Conservation (phyloP, 202 grass and related monocot species). For the Schoenoplectus tabernaemontani region DNA sequence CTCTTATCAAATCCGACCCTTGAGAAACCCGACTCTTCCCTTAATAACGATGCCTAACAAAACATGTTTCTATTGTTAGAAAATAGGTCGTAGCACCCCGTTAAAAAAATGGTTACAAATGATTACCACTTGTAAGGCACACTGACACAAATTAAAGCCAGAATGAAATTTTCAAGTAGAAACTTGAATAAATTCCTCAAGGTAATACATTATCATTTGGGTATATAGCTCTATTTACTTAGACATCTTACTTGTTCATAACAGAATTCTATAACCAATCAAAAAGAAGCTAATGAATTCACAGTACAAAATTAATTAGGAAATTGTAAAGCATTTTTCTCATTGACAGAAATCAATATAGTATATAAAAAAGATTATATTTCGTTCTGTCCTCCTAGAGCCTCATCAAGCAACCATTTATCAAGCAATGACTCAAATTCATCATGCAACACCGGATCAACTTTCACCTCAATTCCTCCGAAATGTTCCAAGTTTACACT, state of each 20-base stretch:
- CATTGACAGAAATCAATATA: neutral
- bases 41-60: too few species aligned
- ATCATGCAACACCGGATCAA: constrained; percentile 23
- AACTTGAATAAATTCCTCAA: neutral
- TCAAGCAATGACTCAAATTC: constrained; percentile 22
- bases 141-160: neutral
- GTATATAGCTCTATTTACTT: neutral
- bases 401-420: constrained; percentile 28
- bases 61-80: neutral
- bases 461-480: constrained; percentile 12
- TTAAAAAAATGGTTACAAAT: neutral
- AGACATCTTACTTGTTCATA: neutral
- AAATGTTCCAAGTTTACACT: constrained; percentile 15
- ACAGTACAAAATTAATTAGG: constrained; percentile 7
- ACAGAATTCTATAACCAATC: neutral
- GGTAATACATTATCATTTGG: neutral
- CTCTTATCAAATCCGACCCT: too few species aligned
- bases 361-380: constrained; percentile 9
- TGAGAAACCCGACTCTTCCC: too few species aligned
- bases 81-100: neutral
- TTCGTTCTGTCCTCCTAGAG: constrained; percentile 16
- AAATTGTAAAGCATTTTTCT: constrained; percentile 10
- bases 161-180: neutral
- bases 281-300: neutral
- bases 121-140: neutral